Base-by-base conservation (phyloP, 2,329 filamentous ascomycete genomes). In the Scytalidium lignicola region DNA sequence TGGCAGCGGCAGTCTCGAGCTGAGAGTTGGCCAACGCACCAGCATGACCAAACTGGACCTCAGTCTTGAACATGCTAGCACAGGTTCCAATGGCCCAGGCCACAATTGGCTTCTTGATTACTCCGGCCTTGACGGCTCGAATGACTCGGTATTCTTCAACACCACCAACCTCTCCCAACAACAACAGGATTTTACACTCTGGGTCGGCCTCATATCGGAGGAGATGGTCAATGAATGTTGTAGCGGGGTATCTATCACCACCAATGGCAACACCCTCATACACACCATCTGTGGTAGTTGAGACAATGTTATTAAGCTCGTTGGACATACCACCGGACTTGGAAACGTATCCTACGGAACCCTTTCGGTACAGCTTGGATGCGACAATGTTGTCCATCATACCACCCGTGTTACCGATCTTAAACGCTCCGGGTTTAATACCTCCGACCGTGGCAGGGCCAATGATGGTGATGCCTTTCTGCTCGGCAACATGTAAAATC, bases 371-470 rank as follows among this genome's bases (percentile, higher is more conserved):
- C 54, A 99, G 89, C 85, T 99, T 99, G 71, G 93, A 97, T 62
- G 93, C 90, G 58, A 99, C 93, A 66, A 99, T 99, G 83, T 99
- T 99, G 83, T 99, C 93, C 93, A 99, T 99, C 93, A 99, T 99
- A 74, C 93, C 93, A 82, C 93, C 93, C 65, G 93, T 99, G 83
- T 99, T 99, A 71, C 93, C 93, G 59, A 99, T 99, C 84, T 97
- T 99, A 88, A 92, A 99, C 71, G 88, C 89, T 72, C 93, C 93
- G 55, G 93, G 93, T 84, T 97, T 99, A 78, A 99, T 97, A 66
- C 93, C 93, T 83, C 93, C 93, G 56, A 99, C 93, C 49, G 93
- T 99, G 64, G 93, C 93, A 58, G 93, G 93, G 58, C 93, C 93
- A 67, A 99, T 96, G 72, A 99, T 99, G 73, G 91, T 96, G 69